Evolutionary conservation across 2,329 filamentous ascomycete species (phyloP).

Genomic region (Ascochyta fabae): DNA sequence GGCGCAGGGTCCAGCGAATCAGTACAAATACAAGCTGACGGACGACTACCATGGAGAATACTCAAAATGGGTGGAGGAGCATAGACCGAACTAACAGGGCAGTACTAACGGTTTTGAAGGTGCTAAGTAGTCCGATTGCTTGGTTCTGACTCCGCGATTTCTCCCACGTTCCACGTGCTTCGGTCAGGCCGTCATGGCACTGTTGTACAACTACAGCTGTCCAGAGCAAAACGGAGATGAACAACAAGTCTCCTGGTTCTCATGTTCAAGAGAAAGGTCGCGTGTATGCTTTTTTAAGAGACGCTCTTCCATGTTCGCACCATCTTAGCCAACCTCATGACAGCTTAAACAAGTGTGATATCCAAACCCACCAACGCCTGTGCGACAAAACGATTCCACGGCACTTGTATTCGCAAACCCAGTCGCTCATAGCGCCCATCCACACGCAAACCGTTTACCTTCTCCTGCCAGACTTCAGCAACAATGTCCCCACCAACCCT

Average conservation of each 20-base stretch:
- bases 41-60: neutral
- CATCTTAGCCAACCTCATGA: slow-evolving; percentile 14
- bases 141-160: slow-evolving; percentile 23
- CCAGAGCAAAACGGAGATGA: neutral
- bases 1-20: slow-evolving; percentile 31
- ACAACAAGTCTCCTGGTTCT: neutral
- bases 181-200: slow-evolving; percentile 9
- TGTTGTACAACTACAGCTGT: neutral
- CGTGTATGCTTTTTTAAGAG: neutral
- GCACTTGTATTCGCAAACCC: neutral
- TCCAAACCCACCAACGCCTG: slow-evolving; percentile 37
- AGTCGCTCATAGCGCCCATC: neutral
- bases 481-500: slow-evolving; percentile 86
- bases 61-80: neutral
- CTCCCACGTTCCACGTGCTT: slow-evolving; percentile 38
- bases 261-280: neutral
- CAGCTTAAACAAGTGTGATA: slow-evolving; percentile 15
- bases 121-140: neutral
- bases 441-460: neutral
- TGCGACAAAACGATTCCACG: slow-evolving; percentile 16
- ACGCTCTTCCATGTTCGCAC: slow-evolving; percentile 4
- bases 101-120: neutral
- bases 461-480: slow-evolving; percentile 73
- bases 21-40: slow-evolving; percentile 15
- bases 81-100: neutral